Evolutionary conservation across 75 land plant genomes (phyloP), one percentile per base, ranked within the genome.

Genomic region (Larix kaempferi): DNA sequence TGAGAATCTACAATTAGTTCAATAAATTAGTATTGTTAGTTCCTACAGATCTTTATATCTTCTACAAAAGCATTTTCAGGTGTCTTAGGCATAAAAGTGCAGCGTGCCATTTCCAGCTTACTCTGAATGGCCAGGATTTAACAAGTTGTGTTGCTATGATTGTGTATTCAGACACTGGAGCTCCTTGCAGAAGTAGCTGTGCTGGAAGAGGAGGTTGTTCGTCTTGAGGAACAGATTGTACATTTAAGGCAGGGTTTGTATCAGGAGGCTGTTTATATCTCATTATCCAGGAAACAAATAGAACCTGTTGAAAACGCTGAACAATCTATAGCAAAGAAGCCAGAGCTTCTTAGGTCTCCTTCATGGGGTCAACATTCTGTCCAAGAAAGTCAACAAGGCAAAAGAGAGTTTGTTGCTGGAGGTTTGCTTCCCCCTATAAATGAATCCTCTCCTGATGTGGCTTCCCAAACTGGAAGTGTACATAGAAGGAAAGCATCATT

Each of bases 141-240:
- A 79, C 49, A 52, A 52, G 55, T 22, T 57, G 73, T 76, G 29
- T 76, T 57, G 33, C 4, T 41, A 21, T 39, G 23, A 23, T 75
- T 54, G 19, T 65, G 17, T 37, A 27, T 84, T 82, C 86, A 95
- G 98, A 88, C 86, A 6, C 82, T 86, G 76, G 80, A 80, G 78
- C 92, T 95, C 57, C 85, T 95, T 21, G 87, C 82, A 44, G 98
- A 95, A 81, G 74, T 95, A 21, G 91, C 89, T 78, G 78, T 87
- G 73, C 83, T 93, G 64, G 96, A 95, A 79, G 92, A 93, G 79
- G 97, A 95, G 80, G 91, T 95, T 5, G 57, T 77, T 73, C 81
- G 78, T 65, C 80, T 95, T 7, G 96, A 95, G 66, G 89, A 88
- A 64, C 86, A 85, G 78, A 82, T 94, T 44, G 83, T 88, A 15